phyloP scores from a whole-genome alignment of 2,329 filamentous ascomycete species.

The Uncinocarpus reesii region DNA sequence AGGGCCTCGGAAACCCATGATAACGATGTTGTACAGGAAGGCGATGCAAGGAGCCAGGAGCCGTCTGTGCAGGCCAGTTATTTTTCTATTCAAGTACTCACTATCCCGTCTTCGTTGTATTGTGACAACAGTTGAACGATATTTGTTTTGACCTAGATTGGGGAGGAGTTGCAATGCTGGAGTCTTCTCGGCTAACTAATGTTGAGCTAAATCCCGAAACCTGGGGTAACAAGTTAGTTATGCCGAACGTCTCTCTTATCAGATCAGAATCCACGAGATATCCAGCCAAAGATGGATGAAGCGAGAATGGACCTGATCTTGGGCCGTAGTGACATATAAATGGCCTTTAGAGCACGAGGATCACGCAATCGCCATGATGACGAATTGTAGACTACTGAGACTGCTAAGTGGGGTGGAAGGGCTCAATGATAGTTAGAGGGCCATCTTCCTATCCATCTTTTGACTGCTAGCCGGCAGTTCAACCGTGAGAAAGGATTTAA shows the following conservation, averaged over 20 bases:
- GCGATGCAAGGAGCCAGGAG: not conserved
- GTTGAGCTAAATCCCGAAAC: not conserved
- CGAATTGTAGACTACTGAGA: too few relatives aligned
- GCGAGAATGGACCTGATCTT: not conserved
- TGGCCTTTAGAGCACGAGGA: too few relatives aligned
- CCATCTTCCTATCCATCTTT: too few relatives aligned
- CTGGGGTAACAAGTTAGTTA: not conserved
- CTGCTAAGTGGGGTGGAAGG: too few relatives aligned
- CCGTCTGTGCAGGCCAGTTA: too few relatives aligned
- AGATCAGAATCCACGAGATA: not conserved
- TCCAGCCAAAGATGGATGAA: not conserved
- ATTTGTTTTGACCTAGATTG: not conserved
- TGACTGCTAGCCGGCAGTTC: too few relatives aligned
- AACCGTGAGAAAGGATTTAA: too few relatives aligned
- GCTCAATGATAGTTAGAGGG: too few relatives aligned
- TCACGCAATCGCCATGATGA: too few relatives aligned
- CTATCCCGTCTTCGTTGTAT: not conserved
- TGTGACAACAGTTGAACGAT: not conserved
- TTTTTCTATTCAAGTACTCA: too few relatives aligned
- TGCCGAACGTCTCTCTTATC: not conserved
- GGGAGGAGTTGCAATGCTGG: not conserved
- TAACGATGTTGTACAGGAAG: not conserved
- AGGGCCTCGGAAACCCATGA: slow-evolving; percentile 30
- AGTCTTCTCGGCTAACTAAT: not conserved
- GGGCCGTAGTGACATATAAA: too few relatives aligned